These are phyloP conservation scores for Yamadazyma kitorensis DNA, from an alignment of 805 yeast species.

Conservation along the genomic window DNA sequence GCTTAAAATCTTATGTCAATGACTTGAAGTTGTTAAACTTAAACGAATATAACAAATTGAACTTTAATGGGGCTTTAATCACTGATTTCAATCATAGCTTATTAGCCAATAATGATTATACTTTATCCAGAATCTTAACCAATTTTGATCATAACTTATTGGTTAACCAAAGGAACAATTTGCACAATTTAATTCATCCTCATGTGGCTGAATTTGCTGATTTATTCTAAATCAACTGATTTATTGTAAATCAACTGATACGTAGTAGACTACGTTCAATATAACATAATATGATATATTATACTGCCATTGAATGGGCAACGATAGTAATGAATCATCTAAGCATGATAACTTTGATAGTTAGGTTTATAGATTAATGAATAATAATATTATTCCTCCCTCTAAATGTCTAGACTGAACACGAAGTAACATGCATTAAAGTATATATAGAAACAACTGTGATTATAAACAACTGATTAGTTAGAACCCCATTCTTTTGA, in stretches of 20 bases:
- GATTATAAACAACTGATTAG: too few species aligned
- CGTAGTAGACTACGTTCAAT: too few species aligned
- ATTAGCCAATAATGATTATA: conserved; percentile 37
- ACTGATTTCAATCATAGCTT: conserved; percentile 38
- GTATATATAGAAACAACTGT: too few species aligned
- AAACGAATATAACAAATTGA: conserved; percentile 13
- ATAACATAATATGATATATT: too few species aligned
- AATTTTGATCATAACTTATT: conserved; percentile 29
- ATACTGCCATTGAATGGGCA: too few species aligned
- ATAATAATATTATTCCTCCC: too few species aligned
- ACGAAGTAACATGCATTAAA: too few species aligned
- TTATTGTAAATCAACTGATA: too few species aligned
- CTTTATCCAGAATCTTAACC: conserved; percentile 38
- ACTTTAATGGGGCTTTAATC: conserved; percentile 22
- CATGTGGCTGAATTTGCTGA: conserved; percentile 46
- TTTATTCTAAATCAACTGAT: conserved; percentile 33
- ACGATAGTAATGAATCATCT: too few species aligned
- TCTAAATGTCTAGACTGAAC: too few species aligned
- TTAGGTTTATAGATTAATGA: conserved; percentile 3
- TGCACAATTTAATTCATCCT: conserved; percentile 32
- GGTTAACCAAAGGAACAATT: conserved; percentile 5
- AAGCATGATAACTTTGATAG: too few species aligned
- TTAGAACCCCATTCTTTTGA: conserved; percentile 79
- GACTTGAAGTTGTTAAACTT: conserved; percentile 13
- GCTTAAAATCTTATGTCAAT: conserved; percentile 10